Conservation (phyloP, 495 filamentous ascomycete species). For the Lasiosphaeria ovina region DNA sequence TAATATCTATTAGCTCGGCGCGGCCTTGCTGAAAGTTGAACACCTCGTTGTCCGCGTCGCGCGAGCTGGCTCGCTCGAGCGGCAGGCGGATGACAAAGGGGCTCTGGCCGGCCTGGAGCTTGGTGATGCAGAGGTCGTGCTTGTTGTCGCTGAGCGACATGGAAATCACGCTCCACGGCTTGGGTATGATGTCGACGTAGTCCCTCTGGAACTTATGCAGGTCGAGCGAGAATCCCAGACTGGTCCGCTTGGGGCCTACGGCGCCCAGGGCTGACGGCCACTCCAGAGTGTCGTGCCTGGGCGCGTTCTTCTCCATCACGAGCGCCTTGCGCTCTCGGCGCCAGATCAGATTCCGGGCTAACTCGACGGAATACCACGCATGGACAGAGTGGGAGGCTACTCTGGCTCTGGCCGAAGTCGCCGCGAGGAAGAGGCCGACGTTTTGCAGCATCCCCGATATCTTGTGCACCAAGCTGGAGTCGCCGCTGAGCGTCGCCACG, state of each 20-base stretch:
- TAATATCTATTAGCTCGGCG: constrained; percentile 76
- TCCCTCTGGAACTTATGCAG: constrained; percentile 61
- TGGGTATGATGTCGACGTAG: constrained; percentile 79
- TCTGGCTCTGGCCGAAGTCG: constrained; percentile 47
- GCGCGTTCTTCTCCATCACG: constrained; percentile 33
- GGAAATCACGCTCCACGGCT: constrained; percentile 80
- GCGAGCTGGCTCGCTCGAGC: constrained; percentile 72
- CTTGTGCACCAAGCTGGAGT: constrained; percentile 49
- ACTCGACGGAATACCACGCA: constrained; percentile 60
- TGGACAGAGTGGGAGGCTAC: constrained; percentile 53
- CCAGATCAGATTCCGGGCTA: constrained; percentile 59
- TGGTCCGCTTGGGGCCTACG: constrained; percentile 29
- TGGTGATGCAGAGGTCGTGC: constrained; percentile 79
- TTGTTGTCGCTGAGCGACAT: constrained; percentile 74
- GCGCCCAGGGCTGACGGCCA: constrained; percentile 30
- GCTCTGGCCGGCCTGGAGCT: constrained; percentile 65
- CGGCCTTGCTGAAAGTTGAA: constrained; percentile 80
- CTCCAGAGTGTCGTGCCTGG: constrained; percentile 26
- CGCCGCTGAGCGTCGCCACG: constrained; percentile 48
- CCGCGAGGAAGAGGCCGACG: constrained; percentile 64
- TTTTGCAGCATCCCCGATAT: constrained; percentile 60
- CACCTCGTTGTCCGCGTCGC: constrained; percentile 75
- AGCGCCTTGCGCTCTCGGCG: constrained; percentile 59
- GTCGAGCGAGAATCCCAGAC: constrained; percentile 42
- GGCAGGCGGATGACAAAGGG: constrained; percentile 87